Conservation (phyloP, 495 filamentous ascomycete genomes). For the Halenospora varia region DNA sequence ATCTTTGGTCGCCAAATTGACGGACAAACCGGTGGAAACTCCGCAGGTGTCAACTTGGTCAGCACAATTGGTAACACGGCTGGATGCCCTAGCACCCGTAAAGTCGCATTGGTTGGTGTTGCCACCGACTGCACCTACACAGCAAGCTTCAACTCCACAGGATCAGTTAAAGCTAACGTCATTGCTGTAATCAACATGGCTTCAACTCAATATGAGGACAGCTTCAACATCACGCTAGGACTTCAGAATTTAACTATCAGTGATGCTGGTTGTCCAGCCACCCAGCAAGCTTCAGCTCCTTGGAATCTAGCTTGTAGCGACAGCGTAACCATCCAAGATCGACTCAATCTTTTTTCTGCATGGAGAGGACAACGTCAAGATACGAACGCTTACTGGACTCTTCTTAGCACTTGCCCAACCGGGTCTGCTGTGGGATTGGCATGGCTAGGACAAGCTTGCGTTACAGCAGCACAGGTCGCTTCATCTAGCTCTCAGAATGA, state of each 20-base stretch:
- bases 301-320: slow-evolving; percentile 77
- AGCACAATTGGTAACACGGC: slow-evolving; percentile 73
- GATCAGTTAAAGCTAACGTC: slow-evolving; percentile 61
- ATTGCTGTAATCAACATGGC: slow-evolving; percentile 83
- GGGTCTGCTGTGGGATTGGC: slow-evolving; percentile 86
- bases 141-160: slow-evolving; percentile 56
- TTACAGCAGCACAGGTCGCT: slow-evolving; percentile 46
- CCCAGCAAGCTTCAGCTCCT: slow-evolving; percentile 55
- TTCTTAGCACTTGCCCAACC: slow-evolving; percentile 82
- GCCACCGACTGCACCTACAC: slow-evolving; percentile 91
- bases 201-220: slow-evolving; percentile 78
- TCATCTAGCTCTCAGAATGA: slow-evolving; percentile 45
- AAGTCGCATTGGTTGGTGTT: slow-evolving; percentile 87
- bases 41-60: slow-evolving; percentile 77
- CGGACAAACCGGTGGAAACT: slow-evolving; percentile 52
- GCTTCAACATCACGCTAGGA: slow-evolving; percentile 92
- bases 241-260: slow-evolving; percentile 80
- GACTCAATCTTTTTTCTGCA: slow-evolving; percentile 80
- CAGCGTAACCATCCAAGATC: slow-evolving; percentile 64
- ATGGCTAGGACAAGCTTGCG: slow-evolving; percentile 89
- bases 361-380: slow-evolving; percentile 77
- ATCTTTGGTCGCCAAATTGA: slow-evolving; percentile 56
- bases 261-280: slow-evolving; percentile 61
- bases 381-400: slow-evolving; percentile 87
- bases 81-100: slow-evolving; percentile 83